A percentile compares a stretch with the other conserved stretches of the same genome.
These are phyloP conservation scores for Hypoxylon perforatum DNA, from an alignment of 495 filamentous ascomycete species.

Conservation along the genomic window DNA sequence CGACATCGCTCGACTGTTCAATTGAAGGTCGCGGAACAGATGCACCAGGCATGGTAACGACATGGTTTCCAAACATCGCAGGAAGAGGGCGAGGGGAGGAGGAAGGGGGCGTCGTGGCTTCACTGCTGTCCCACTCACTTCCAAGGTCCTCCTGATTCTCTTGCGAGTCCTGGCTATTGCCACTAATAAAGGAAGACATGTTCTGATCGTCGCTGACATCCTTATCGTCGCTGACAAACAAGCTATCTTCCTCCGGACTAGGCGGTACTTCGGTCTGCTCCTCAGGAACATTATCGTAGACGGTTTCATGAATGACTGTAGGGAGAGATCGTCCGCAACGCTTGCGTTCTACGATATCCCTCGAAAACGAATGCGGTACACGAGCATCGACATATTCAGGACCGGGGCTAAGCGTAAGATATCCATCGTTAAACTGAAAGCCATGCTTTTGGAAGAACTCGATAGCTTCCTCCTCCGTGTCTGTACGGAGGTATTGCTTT, in stretches of 20 bases:
- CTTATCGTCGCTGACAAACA: constrained; percentile 52
- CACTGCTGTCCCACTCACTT: constrained; percentile 3
- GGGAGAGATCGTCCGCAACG: constrained; percentile 54
- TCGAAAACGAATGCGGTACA: constrained; percentile 56
- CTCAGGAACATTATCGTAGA: constrained; percentile 48
- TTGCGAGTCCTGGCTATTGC: constrained; percentile 8
- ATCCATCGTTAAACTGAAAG: constrained; percentile 67
- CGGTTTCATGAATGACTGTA: constrained; percentile 57
- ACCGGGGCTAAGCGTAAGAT: constrained; percentile 56
- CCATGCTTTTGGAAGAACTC: constrained; percentile 77
- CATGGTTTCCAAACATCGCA: constrained; percentile 16
- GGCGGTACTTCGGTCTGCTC: background rate
- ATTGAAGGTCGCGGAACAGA: background rate
- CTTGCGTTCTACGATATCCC: constrained; percentile 60
- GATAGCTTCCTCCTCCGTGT: constrained; percentile 74
- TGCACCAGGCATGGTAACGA: constrained; percentile 1
- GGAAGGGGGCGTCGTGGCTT: background rate
- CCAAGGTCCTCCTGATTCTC: background rate
- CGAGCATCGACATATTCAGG: constrained; percentile 48
- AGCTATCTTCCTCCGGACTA: constrained; percentile 32
- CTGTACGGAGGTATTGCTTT: constrained; percentile 75
- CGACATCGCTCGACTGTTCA: background rate
- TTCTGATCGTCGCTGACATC: too few relatives aligned
- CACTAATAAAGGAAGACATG: background rate
- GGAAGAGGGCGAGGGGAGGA: background rate